Evolutionary conservation across 805 yeast genomes (phyloP), one percentile per base, ranked within the genome.

Genomic region (Tetrapisispora nanseiensis): DNA sequence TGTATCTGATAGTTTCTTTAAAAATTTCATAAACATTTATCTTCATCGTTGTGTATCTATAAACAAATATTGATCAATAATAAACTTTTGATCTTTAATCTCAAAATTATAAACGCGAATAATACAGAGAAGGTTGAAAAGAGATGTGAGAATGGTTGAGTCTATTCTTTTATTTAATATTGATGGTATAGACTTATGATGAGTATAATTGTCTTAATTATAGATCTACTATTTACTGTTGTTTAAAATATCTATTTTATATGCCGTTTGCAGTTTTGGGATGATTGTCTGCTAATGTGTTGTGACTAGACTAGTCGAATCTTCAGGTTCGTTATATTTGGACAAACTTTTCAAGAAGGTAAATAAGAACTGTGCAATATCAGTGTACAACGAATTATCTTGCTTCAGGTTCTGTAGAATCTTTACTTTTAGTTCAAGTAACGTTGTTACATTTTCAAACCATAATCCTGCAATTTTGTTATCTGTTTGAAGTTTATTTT

Each of bases 311-410:
- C 31, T n/a, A 18, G 16, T 35, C 18, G 12, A 9, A 2, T 16
- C 10, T 6, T 7, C 11, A 9, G 13, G 2, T 16, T 15, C 21
- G 11, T 40, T 42, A 31, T 61, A 43, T 54, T 55, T 33, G 6
- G 68, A 52, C 10, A 78, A 57, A 46, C 79, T 71, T 50, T 72
- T 74, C 47, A 80, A 48, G 28, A 80, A 77, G 16, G 71, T 67
- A 50, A 72, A 75, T 15, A 81, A 51, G 33, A 81, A 65, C 26
- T 67, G 68, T 4, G 71, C 62, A 3, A 79, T 46, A 0, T 82
- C 80, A 8, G 44, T 48, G 43, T 72, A 78, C 2, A 81, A 79
- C 16, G 46, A 24, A 11, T 35, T 43, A n/a, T 32, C 27, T 1
- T 24, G 18, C 10, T 19, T 16, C 6, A 80, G 51, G 16, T 62